phyloP scores from a whole-genome alignment of 2,329 filamentous ascomycete genomes.

The Harringtonia lauricola region DNA sequence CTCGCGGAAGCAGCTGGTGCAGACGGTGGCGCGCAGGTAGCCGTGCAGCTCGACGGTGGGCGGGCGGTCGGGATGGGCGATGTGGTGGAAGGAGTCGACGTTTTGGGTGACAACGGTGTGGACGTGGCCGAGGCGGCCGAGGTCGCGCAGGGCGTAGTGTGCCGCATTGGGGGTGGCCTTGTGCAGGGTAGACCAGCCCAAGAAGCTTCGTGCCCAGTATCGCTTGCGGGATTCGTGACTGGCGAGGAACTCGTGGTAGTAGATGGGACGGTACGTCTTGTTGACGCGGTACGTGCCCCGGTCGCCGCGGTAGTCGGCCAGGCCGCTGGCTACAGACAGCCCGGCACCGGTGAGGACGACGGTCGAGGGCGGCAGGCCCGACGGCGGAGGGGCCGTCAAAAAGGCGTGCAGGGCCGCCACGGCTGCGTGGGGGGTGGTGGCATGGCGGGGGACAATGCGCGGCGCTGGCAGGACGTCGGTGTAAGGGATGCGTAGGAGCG shows the following conservation, averaged over 20 bases:
- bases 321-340: slow-evolving; percentile 82
- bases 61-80: slow-evolving; percentile 60
- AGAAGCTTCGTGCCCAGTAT: slow-evolving; percentile 91
- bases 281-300: slow-evolving; percentile 92
- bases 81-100: slow-evolving; percentile 85
- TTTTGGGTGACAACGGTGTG: slow-evolving; percentile 84
- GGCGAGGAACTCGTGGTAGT: slow-evolving; percentile 77
- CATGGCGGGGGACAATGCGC: slow-evolving; percentile 60
- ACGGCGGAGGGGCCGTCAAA: slow-evolving; percentile 49
- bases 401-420: slow-evolving; percentile 69
- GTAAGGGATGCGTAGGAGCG: slow-evolving; percentile 81
- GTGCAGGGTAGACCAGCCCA: slow-evolving; percentile 79
- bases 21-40: slow-evolving; percentile 72
- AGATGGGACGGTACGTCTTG: slow-evolving; percentile 82
- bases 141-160: slow-evolving; percentile 64
- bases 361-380: slow-evolving; percentile 33
- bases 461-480: slow-evolving; percentile 71
- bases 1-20: slow-evolving; percentile 64
- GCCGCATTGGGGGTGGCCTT: slow-evolving; percentile 69
- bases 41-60: slow-evolving; percentile 78
- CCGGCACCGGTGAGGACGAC: slow-evolving; percentile 67
- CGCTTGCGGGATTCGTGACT: slow-evolving; percentile 78
- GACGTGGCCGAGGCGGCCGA: slow-evolving; percentile 63
- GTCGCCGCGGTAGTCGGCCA: slow-evolving; percentile 83
- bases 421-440: slow-evolving; percentile 59